Evolutionary conservation across 2,329 filamentous ascomycete species (phyloP).

Genomic region (Zasmidium angulare): DNA sequence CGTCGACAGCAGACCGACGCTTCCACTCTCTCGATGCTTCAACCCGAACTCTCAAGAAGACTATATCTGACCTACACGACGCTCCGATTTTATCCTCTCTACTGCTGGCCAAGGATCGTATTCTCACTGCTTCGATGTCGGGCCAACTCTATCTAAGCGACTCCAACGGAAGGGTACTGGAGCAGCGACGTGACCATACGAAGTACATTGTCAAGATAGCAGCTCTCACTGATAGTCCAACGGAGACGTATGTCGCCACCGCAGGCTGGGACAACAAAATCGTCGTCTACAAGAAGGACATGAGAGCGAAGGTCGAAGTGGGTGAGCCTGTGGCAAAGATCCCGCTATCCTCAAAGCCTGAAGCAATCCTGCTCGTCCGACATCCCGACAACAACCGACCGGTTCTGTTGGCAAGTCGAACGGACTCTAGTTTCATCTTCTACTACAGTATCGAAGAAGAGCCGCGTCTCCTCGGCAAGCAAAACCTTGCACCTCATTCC

Average conservation of each 20-base stretch:
- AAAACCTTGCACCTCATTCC: constrained; percentile 62
- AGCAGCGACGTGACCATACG: constrained; percentile 55
- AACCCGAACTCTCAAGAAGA: constrained; percentile 36
- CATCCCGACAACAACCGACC: constrained; percentile 50
- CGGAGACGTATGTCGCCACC: constrained; percentile 49
- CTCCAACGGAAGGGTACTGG: constrained; percentile 41
- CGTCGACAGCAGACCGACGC: constrained; percentile 48
- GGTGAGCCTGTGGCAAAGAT: constrained; percentile 45
- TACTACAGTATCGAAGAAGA: constrained; percentile 50
- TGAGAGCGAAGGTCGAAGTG: constrained; percentile 27
- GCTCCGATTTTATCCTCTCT: constrained; percentile 56
- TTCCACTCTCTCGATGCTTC: constrained; percentile 48
- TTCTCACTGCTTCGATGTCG: constrained; percentile 60
- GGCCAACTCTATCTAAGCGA: constrained; percentile 55
- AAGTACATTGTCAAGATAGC: constrained; percentile 60
- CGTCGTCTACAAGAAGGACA: constrained; percentile 46
- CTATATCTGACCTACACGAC: constrained; percentile 45
- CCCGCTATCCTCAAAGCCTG: constrained; percentile 54
- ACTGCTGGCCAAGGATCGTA: constrained; percentile 43
- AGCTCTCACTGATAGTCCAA: constrained; percentile 26
- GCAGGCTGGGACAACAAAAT: constrained; percentile 63
- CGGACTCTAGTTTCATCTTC: constrained; percentile 60
- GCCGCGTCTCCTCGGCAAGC: constrained; percentile 51
- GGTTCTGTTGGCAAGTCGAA: constrained; percentile 54
- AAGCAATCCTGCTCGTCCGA: constrained; percentile 55